A percentile compares a stretch with the other conserved stretches of the same genome.
These are phyloP conservation scores for Penicillium riverlandense DNA, from an alignment of 495 filamentous ascomycete species.

Conservation along the genomic window DNA sequence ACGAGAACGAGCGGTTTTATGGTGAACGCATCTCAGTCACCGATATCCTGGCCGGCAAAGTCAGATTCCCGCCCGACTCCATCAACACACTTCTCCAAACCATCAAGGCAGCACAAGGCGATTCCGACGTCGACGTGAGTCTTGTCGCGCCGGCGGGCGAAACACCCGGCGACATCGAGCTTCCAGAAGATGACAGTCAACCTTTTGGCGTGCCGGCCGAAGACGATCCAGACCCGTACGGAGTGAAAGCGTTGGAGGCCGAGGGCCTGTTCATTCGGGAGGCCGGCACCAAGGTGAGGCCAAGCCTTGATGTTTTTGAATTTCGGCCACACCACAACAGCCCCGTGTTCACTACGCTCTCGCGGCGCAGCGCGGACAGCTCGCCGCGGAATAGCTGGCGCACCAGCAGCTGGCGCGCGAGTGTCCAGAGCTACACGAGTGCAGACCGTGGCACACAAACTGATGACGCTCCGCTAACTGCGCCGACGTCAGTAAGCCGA, in stretches of 20 bases:
- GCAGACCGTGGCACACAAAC: constrained; percentile 55
- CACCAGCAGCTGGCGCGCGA: constrained; percentile 60
- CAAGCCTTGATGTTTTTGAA: constrained; percentile 69
- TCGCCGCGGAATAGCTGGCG: constrained; percentile 53
- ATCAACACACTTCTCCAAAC: constrained; percentile 66
- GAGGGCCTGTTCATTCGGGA: constrained; percentile 82
- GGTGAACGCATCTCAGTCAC: constrained; percentile 61
- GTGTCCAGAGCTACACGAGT: constrained; percentile 48
- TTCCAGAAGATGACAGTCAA: constrained; percentile 31
- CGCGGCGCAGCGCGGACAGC: constrained; percentile 62
- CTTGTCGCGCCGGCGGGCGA: constrained; percentile 48
- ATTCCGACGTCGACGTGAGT: constrained; percentile 58
- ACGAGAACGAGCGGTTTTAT: constrained; percentile 89
- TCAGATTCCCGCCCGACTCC: constrained; percentile 55
- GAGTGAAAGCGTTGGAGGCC: constrained; percentile 76
- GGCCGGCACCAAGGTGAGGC: constrained; percentile 63
- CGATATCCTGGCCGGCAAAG: constrained; percentile 78
- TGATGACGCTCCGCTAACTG: constrained; percentile 45
- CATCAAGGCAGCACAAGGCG: constrained; percentile 78
- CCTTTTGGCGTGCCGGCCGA: constrained; percentile 70
- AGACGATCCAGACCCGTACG: constrained; percentile 78
- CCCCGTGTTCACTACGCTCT: constrained; percentile 63
- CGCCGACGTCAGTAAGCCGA: constrained; percentile 31
- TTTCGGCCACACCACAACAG: constrained; percentile 70
- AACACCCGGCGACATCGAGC: constrained; percentile 65